Evolutionary conservation across 306 rosid species (phyloP).

Genomic region (Gleditsia sinensis): DNA sequence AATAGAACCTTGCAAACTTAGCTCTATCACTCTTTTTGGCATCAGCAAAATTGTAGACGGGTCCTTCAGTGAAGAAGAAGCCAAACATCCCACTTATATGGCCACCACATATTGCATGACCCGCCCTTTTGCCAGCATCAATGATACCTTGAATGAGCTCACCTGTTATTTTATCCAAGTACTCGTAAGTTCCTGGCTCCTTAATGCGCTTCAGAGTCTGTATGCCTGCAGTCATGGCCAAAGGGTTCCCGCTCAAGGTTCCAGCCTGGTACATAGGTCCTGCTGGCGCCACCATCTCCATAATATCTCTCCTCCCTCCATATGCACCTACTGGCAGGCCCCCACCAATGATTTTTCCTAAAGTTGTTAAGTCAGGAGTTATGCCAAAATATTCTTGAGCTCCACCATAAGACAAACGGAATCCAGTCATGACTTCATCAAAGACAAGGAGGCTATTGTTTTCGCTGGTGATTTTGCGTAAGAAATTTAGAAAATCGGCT

Average conservation of each 20-base stretch:
- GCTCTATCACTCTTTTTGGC: slow-evolving; percentile 84
- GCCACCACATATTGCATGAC: slow-evolving; percentile 92
- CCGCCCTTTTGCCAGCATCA: slow-evolving; percentile 81
- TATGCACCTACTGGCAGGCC: slow-evolving; percentile 96
- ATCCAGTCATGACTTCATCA: slow-evolving; percentile 97
- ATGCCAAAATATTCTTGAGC: slow-evolving; percentile 91
- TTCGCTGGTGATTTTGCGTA: slow-evolving; percentile 74
- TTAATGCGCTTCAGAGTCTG: slow-evolving; percentile 80
- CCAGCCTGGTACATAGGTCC: slow-evolving; percentile 99
- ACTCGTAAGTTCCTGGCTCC: slow-evolving; percentile 77
- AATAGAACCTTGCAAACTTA: slow-evolving; percentile 75
- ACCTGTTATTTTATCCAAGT: slow-evolving; percentile 72
- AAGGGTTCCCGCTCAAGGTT: slow-evolving; percentile 91
- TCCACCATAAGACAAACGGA: slow-evolving; percentile 93
- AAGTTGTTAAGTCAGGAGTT: slow-evolving; percentile 81
- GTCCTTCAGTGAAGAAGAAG: slow-evolving; percentile 93
- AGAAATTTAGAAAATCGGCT: slow-evolving; percentile 64
- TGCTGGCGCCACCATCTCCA: slow-evolving; percentile 97
- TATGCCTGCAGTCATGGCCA: slow-evolving; percentile 98
- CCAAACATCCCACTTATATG: slow-evolving; percentile 92
- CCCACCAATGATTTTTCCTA: slow-evolving; percentile 96
- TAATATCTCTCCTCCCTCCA: slow-evolving; percentile 91
- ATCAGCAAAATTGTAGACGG: slow-evolving; percentile 73
- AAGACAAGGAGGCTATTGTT: slow-evolving; percentile 72
- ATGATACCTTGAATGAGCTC: slow-evolving; percentile 79